Conservation (phyloP, 345 rosid genomes). For the Euclidium syriacum region DNA sequence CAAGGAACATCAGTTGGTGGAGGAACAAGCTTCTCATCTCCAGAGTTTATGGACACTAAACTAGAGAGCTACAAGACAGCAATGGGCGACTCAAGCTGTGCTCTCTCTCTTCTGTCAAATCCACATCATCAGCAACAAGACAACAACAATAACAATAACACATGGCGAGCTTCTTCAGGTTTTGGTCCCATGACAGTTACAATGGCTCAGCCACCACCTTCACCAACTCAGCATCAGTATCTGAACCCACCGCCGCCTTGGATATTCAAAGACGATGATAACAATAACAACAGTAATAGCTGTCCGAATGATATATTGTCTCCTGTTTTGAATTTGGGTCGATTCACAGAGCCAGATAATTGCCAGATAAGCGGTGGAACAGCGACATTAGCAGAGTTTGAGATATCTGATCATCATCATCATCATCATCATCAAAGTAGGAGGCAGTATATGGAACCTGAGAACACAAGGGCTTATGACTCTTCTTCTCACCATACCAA, state of each 20-base stretch:
- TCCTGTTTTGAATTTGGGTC: conserved; percentile 51
- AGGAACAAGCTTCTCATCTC: conserved; percentile 46
- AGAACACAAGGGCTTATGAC: conserved; percentile 51
- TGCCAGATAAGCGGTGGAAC: conserved; percentile 25
- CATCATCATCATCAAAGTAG: conserved; percentile 43
- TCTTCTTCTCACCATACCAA: conserved; percentile 57
- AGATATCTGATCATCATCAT: conserved; percentile 40
- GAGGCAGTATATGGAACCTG: conserved; percentile 54
- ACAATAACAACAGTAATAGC: too few relatives aligned
- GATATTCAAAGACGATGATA: conserved; percentile 49
- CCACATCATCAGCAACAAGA: conserved; percentile 55
- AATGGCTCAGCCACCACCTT: conserved; percentile 48
- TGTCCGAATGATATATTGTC: conserved; percentile 36
- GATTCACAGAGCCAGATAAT: conserved; percentile 38
- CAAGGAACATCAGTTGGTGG: conserved; percentile 44
- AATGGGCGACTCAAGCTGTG: conserved; percentile 69
- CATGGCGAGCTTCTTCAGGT: conserved; percentile 34
- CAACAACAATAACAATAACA: conserved; percentile 41
- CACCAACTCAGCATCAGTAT: conserved; percentile 39
- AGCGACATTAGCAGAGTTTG: conserved; percentile 43
- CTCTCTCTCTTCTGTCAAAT: conserved; percentile 99
- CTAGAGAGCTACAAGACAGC: conserved; percentile 72
- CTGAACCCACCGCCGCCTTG: conserved; percentile 44
- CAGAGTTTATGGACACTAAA: conserved; percentile 39
- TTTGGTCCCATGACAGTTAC: conserved; percentile 38